Evolutionary conservation across 495 filamentous ascomycete genomes (phyloP), one percentile per base, ranked within the genome.

Genomic region (Endocarpon pusillum): DNA sequence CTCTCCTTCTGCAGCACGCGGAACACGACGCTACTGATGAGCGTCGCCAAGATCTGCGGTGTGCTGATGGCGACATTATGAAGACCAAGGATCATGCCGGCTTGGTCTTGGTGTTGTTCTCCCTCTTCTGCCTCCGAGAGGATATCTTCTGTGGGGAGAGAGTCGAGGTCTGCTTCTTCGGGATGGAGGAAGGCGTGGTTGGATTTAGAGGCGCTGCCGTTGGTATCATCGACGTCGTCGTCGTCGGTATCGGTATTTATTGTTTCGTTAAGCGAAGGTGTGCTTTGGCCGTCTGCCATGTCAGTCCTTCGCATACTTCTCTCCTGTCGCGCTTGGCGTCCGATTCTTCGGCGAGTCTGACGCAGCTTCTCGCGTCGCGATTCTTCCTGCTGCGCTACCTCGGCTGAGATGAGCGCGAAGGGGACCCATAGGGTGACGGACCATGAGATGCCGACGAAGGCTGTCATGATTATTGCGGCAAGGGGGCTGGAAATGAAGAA

Each of bases 41-140:
- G 53, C 30, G 83, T 92, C 11, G 84, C 82, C 22, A 94, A 66
- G 34, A 92, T 80, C 52, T 94, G 85, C 10, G 85, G 85, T 15
- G 83, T 69, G 0, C 81, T 78, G 39, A 94, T 73, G 18, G 84
- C 77, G 52, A 94, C 83, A 50, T 94, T 94, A 56, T 94, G 85
- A 16, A 94, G 75, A 2, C 85, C 85, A 2, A 94, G 63, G 21
- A 94, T 75, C 16, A 93, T 79, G 10, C 85, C 85, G 1, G 85
- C 84, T 54, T 92, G 84, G 35, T 83, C 78, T 3, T 62, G 69
- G 18, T 45, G 38, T 7, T 40, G 38, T 1, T 38, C 44, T 2
- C 42, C 37, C 14, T 54, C 44, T 29, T 52, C 39, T 3, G 8
- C 5, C 8, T 36, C 18, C 9, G 19, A 35, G 32, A 34, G 4